These are phyloP conservation scores for Russula abietina DNA, from an alignment of 768 basidiomycete species.

Conservation along the genomic window DNA sequence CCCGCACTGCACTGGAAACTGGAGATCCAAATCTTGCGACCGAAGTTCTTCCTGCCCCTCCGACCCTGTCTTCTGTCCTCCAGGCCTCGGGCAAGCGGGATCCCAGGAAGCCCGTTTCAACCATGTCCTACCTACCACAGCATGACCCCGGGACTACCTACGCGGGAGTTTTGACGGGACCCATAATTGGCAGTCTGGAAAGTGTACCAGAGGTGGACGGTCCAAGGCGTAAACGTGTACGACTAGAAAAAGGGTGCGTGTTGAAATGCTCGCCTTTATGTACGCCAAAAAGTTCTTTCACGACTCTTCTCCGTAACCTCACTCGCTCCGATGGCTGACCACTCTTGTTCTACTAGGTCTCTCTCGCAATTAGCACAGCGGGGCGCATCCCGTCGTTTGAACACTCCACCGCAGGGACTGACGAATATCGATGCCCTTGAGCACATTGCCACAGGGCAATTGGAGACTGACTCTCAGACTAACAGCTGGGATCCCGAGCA, in stretches of 20 bases:
- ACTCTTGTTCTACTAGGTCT: conserved; percentile 36
- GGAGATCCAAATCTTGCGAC: conserved; percentile 56
- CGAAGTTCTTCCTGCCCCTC: conserved; percentile 86
- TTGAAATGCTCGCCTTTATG: conserved; percentile 2
- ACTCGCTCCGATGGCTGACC: conserved; percentile 1
- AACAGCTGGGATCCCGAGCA: conserved; percentile 55
- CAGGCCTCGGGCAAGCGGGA: conserved; percentile 66
- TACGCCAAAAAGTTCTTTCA: conserved; percentile 2
- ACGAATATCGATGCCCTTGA: conserved; percentile 38
- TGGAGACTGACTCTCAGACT: conserved; percentile 45
- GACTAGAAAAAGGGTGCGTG: conserved; percentile 68
- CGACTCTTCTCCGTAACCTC: conserved; percentile 1
- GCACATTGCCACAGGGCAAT: conserved; percentile 40
- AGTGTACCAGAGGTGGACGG: conserved; percentile 55
- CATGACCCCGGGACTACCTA: conserved; percentile 88
- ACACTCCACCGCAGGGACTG: conserved; percentile 40
- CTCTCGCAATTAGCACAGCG: conserved; percentile 65
- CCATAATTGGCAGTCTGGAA: conserved; percentile 37
- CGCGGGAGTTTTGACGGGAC: conserved; percentile 65
- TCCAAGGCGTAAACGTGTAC: conserved; percentile 63
- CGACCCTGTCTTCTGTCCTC: conserved; percentile 63
- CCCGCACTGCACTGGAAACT: conserved; percentile 77
- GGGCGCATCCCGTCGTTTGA: conserved; percentile 61
- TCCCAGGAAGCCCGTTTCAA: conserved; percentile 64
- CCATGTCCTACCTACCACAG: conserved; percentile 73